Conservation (phyloP, 139 green algal species). For the Micractinium conductrix region DNA sequence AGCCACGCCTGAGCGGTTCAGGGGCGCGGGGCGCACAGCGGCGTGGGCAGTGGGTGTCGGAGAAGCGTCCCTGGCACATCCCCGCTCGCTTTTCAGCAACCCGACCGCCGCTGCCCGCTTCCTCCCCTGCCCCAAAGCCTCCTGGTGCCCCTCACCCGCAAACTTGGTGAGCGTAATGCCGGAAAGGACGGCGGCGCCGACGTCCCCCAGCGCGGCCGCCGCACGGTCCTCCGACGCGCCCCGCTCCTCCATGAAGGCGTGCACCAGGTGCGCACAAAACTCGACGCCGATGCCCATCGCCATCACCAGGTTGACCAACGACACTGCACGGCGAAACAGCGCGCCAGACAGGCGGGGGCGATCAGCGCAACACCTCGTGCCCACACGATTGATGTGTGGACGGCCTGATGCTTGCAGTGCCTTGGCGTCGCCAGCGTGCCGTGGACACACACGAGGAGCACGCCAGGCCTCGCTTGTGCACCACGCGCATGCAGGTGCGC, state of each 20-base stretch:
- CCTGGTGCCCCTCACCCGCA: slow-evolving; percentile 44
- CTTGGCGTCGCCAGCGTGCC: neutral
- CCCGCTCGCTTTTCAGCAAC: no score
- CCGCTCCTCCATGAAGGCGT: slow-evolving; percentile 67
- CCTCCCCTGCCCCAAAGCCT: no score
- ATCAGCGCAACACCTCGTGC: no score
- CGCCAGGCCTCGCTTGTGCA: neutral
- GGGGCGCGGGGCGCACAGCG: no score
- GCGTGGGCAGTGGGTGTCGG: no score
- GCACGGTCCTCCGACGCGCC: slow-evolving; percentile 50
- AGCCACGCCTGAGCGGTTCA: slow-evolving; percentile 60
- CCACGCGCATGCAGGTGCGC: neutral
- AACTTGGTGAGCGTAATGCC: slow-evolving; percentile 91
- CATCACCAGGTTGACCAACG: slow-evolving; percentile 84
- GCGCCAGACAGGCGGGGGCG: no score
- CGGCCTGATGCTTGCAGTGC: neutral
- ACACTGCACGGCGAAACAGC: slow-evolving; percentile 39
- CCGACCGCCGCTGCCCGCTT: no score
- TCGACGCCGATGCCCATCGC: slow-evolving; percentile 85
- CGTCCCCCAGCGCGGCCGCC: slow-evolving; percentile 51
- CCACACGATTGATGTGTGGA: neutral
- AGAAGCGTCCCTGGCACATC: no score
- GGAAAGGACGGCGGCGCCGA: slow-evolving; percentile 77
- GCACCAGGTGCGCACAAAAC: slow-evolving; percentile 85
- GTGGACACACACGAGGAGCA: neutral